Percentiles rank a stretch among this genome's conserved stretches.
Conservation (phyloP, 148 eudicot genomes). For the Pharnaceum exiguum region DNA sequence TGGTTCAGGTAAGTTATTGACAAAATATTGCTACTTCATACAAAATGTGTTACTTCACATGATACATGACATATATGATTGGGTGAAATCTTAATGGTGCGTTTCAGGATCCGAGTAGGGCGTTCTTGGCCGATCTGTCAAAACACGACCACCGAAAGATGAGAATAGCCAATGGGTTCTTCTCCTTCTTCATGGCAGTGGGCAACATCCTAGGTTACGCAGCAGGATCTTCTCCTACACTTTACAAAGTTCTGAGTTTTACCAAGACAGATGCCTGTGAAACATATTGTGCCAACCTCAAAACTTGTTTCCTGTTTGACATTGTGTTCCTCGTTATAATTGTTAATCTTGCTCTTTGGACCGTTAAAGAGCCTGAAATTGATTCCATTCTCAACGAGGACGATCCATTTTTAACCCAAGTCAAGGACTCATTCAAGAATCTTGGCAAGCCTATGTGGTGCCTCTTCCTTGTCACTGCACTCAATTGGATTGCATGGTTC, state of each 20-base stretch:
- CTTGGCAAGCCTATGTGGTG: slow-evolving; percentile 59
- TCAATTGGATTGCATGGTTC: slow-evolving; percentile 78
- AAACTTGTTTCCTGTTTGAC: slow-evolving; percentile 61
- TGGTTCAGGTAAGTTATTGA: slow-evolving; percentile 29
- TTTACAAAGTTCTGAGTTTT: slow-evolving; percentile 52
- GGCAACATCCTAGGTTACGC: slow-evolving; percentile 82
- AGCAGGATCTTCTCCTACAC: slow-evolving; percentile 49
- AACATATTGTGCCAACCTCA: slow-evolving; percentile 76
- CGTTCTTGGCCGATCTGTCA: slow-evolving; percentile 68
- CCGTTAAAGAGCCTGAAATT: slow-evolving; percentile 31
- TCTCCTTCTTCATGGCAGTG: slow-evolving; percentile 70
- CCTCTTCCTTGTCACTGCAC: slow-evolving; percentile 50
- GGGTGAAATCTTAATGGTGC: not conserved
- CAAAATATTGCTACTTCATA: not conserved
- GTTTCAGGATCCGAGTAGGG: slow-evolving; percentile 65
- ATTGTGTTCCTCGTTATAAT: slow-evolving; percentile 36
- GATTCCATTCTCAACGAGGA: not conserved
- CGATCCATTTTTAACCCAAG: slow-evolving; percentile 39
- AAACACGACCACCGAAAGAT: slow-evolving; percentile 32
- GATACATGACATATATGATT: not conserved
- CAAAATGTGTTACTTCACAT: not conserved
- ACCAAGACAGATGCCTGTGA: slow-evolving; percentile 63
- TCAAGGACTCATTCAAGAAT: slow-evolving; percentile 42
- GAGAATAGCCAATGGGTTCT: slow-evolving; percentile 44
- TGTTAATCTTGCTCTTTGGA: slow-evolving; percentile 30